Base-by-base conservation (phyloP, 495 filamentous ascomycete genomes). In the Annulohypoxylon bovei region DNA sequence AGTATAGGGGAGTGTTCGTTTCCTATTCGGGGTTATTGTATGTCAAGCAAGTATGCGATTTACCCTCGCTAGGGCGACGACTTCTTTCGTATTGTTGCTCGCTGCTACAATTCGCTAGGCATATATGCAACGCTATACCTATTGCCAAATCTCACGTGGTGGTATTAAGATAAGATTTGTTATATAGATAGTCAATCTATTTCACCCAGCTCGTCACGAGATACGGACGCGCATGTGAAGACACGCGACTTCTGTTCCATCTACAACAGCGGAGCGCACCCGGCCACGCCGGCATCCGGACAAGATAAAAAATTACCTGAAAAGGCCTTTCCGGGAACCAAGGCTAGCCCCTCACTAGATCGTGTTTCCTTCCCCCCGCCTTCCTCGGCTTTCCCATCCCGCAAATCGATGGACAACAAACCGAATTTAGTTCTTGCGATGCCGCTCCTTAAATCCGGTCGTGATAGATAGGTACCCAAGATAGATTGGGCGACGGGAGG, bases 331-430 rank as follows among this genome's bases (percentile, higher is more conserved):
- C 67, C 67, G 60, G 46, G 28, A 8, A 54, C 25, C 25, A 58
- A 42, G 46, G 57, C 56, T 62, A 60, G 54, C 62, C 68, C 68
- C 68, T 66, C 68, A 66, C 33, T 56, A 39, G 44, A 46, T 46
- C 61, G 23, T 65, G 40, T 33, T 25, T 53, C 35, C 27, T 16
- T 37, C 30, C 33, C 63, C 68, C 56, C 67, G 39, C 57, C 39
- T 25, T 63, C 14, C 47, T 71, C 68, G 68, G 68, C 68, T 71
- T 71, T 62, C 62, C 68, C 62, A 71, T 58, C 62, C 56, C 46
- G 68, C 55, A 50, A 66, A 23, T 14, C 39, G 32, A 58, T 32
- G 22, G 56, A 56, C 30, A 42, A 62, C 9, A 33, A 33, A 40
- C 60, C 39, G 20, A 23, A 62, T 56, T 44, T 28, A 25, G 62